phyloP scores from a whole-genome alignment of 176 grass and related monocot species.

The Oropetium thomaeum region DNA sequence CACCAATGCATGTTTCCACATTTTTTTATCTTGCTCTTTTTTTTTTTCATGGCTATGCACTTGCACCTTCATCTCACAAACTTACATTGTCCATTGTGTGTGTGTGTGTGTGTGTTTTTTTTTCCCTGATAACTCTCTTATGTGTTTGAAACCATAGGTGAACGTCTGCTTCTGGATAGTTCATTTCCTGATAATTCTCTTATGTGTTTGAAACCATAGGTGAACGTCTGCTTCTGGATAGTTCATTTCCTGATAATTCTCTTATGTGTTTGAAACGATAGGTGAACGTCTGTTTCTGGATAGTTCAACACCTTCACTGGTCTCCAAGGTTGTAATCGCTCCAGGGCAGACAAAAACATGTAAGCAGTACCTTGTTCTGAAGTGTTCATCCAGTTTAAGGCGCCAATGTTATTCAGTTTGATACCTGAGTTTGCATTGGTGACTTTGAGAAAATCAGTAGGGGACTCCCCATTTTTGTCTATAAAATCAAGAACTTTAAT shows the following conservation, averaged over 20 bases:
- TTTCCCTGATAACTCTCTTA: no score
- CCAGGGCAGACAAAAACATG: constrained; percentile 76
- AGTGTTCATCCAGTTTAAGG: background rate
- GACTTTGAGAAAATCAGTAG: no score
- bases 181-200: no score
- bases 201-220: no score
- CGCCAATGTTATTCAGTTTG: background rate
- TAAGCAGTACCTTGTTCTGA: constrained; percentile 42
- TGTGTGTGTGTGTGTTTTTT: background rate
- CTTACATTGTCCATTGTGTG: no score
- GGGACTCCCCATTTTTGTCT: no score
- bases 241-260: constrained; percentile 23
- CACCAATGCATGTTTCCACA: background rate
- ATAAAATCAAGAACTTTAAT: no score
- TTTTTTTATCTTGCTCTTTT: background rate
- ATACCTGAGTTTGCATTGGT: no score
- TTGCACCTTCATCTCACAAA: background rate
- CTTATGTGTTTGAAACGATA: constrained; percentile 34
- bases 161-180: no score
- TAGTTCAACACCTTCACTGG: constrained; percentile 47
- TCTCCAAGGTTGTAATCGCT: constrained; percentile 81
- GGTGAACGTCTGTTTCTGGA: constrained; percentile 90
- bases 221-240: no score
- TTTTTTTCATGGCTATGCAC: constrained; percentile 2
- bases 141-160: no score